Evolutionary conservation across 805 yeast genomes (phyloP).

Genomic region (Pichia ethanolica): DNA sequence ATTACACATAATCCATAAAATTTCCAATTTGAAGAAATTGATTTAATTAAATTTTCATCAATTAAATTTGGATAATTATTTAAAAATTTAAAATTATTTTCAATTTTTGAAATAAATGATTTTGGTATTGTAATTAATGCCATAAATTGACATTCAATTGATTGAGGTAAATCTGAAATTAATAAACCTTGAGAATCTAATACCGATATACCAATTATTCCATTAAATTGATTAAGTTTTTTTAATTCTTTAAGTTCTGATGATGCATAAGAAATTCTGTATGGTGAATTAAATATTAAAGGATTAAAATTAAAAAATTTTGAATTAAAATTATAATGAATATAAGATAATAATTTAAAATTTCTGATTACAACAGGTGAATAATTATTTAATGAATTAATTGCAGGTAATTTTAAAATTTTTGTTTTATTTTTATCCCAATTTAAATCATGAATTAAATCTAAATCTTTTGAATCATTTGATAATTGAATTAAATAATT

Average conservation of each 20-base stretch:
- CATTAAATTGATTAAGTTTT: slow-evolving; percentile 14
- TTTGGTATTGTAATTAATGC: slow-evolving; percentile 30
- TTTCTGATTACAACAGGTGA: slow-evolving; percentile 47
- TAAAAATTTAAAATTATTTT: background rate
- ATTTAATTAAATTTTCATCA: slow-evolving; percentile 9
- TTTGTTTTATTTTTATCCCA: slow-evolving; percentile 1
- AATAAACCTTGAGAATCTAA: slow-evolving; percentile 28
- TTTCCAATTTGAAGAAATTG: slow-evolving; percentile 9
- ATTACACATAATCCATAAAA: slow-evolving; percentile 53
- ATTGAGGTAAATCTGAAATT: slow-evolving; percentile 27
- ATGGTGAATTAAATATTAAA: slow-evolving; percentile 32
- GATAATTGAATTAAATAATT: slow-evolving; percentile 52
- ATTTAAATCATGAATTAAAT: slow-evolving; percentile 4
- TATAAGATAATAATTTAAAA: slow-evolving; percentile 43
- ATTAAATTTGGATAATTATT: slow-evolving; percentile 23
- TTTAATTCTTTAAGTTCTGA: slow-evolving; percentile 3
- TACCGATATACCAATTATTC: slow-evolving; percentile 31
- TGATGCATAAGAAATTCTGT: slow-evolving; percentile 30
- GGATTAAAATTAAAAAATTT: slow-evolving; percentile 36
- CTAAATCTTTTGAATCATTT: slow-evolving; percentile 14
- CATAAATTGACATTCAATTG: slow-evolving; percentile 36
- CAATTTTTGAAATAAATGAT: slow-evolving; percentile 2
- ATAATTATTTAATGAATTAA: slow-evolving; percentile 34
- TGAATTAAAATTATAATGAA: slow-evolving; percentile 35
- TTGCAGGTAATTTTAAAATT: slow-evolving; percentile 7